Conservation (phyloP, 78 protist genomes). For the Dictyostelium capitatum region DNA sequence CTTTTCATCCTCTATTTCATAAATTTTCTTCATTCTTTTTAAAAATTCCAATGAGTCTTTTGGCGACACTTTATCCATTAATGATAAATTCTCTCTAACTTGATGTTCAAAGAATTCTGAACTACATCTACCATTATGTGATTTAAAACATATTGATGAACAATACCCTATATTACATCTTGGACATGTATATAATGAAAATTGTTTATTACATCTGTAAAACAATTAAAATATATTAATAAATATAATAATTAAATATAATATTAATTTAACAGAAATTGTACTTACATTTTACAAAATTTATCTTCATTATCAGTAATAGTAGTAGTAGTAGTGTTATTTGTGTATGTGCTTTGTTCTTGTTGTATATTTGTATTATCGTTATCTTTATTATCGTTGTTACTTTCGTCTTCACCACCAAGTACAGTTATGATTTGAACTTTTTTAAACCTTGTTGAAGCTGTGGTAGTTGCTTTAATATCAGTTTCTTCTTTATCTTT, state of each 20-base stretch:
- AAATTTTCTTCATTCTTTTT: slow-evolving; percentile 61
- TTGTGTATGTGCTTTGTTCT: background rate
- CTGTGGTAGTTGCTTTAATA: background rate
- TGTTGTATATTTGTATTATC: too few species aligned
- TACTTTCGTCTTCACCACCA: background rate
- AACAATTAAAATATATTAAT: background rate
- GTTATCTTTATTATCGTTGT: background rate
- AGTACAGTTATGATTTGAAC: slow-evolving; percentile 8
- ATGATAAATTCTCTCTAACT: slow-evolving; percentile 16
- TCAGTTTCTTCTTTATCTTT: background rate
- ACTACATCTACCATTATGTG: slow-evolving; percentile 62
- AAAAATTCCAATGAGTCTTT: slow-evolving; percentile 30
- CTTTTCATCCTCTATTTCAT: slow-evolving; percentile 30
- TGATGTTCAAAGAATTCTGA: slow-evolving; percentile 28
- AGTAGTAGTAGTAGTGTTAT: background rate
- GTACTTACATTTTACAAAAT: slow-evolving; percentile 43
- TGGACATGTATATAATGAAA: slow-evolving; percentile 63
- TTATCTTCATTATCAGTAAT: background rate
- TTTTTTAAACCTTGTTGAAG: slow-evolving; percentile 4
- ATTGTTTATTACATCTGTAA: slow-evolving; percentile 61
- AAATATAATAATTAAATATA: background rate
- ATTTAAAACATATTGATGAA: slow-evolving; percentile 45
- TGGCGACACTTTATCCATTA: slow-evolving; percentile 36
- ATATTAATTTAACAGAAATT: background rate
- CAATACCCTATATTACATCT: slow-evolving; percentile 65